Evolutionary conservation across 2,329 filamentous ascomycete species (phyloP), one percentile per base, ranked within the genome.

Genomic region (Xylaria arbuscula): DNA sequence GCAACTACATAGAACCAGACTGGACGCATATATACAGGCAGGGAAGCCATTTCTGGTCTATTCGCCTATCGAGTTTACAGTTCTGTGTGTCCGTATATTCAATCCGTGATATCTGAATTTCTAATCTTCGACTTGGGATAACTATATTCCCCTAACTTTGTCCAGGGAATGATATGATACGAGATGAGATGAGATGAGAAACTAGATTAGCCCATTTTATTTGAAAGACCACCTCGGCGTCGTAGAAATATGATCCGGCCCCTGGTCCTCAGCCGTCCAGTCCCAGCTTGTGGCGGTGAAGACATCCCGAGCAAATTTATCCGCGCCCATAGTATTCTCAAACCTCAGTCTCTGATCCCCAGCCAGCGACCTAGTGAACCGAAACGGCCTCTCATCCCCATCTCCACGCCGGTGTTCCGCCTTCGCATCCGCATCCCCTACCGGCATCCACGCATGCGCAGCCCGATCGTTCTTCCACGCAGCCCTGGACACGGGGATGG

Each of bases 271-370:
- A 0, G 86, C 84, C 15, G 86, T 87, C 88, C 88, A 90, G 71
- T 89, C 82, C 88, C 88, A 90, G 60, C 79, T 80, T 15, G 82
- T 79, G 0, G 87, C 85, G 10, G 85, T 88, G 69, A 90, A 90
- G 6, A 90, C 76, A 8, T 78, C 79, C 66, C 80, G 83, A 0
- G 87, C 85, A 76, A 88, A 81, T 67, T 81, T 81, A 50, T 88
- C 85, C 2, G 81, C 81, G 42, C 83, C 85, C 70, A 89, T 77
- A 15, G 80, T 79, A 15, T 84, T 83, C 67, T 85, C 83, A 53
- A 83, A 82, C 11, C 83, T 81, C 54, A 88, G 73, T 15, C 85
- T 80, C 70, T 85, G 82, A 64, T 88, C 87, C 3, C 80, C 81
- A 7, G 84, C 82, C 54, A 88, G 74, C 0, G 83, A 79, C 54